Evolutionary conservation across 441 rosid species (phyloP).

Genomic region (Populus tomentosa): DNA sequence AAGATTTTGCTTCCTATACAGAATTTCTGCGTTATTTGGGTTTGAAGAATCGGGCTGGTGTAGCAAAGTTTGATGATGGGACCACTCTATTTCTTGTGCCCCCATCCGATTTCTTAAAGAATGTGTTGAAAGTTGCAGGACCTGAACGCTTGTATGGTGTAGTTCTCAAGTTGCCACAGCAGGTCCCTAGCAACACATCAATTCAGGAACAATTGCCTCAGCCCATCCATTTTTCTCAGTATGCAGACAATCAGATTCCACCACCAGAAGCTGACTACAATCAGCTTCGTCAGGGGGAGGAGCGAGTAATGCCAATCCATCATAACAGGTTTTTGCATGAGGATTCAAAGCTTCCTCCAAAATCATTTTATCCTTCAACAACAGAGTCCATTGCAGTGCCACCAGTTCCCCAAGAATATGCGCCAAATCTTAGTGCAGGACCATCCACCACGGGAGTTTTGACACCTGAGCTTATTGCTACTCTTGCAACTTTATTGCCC

Average conservation of each 20-base stretch:
- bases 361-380: slow-evolving; percentile 31
- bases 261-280: slow-evolving; percentile 37
- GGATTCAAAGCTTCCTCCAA: slow-evolving; percentile 43
- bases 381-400: slow-evolving; percentile 31
- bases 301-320: slow-evolving; percentile 35
- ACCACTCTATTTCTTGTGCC: slow-evolving; percentile 89
- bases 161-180: slow-evolving; percentile 79
- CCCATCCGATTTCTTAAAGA: slow-evolving; percentile 83
- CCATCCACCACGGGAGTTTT: slow-evolving; percentile 57
- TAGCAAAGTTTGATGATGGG: slow-evolving; percentile 90
- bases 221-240: slow-evolving; percentile 35
- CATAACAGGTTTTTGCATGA: slow-evolving; percentile 46
- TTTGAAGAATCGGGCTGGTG: slow-evolving; percentile 92
- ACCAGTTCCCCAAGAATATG: slow-evolving; percentile 38
- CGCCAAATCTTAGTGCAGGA: slow-evolving; percentile 24
- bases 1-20: slow-evolving; percentile 90
- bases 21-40: slow-evolving; percentile 93
- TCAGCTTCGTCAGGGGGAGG: slow-evolving; percentile 36
- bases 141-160: slow-evolving; percentile 95
- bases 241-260: slow-evolving; percentile 37
- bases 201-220: slow-evolving; percentile 34
- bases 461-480: slow-evolving; percentile 85
- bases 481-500: slow-evolving; percentile 70
- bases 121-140: slow-evolving; percentile 74
- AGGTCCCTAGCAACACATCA: slow-evolving; percentile 32